Evolutionary conservation across 768 basidiomycete genomes (phyloP), one percentile per base, ranked within the genome.

Genomic region (Pleurotus tuoliensis): DNA sequence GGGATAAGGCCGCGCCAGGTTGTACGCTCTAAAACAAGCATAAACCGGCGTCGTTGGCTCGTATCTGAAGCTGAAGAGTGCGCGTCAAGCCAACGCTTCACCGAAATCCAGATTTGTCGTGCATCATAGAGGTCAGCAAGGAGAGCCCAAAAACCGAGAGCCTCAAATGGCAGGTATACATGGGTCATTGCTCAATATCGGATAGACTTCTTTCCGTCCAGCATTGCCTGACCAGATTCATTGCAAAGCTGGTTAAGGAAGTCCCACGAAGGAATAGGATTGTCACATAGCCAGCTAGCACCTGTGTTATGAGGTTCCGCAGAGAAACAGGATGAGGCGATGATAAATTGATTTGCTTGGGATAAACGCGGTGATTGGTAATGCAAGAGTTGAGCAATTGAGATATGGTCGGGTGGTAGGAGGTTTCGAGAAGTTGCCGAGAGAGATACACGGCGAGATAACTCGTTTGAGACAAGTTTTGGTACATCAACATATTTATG

Each of bases 171-270:
- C 4, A 57, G 47, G 20, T 22, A 45, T 13, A 43, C 38, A 13
- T 24, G 12, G 25, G 11, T 27, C n/a, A 30, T 18, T 4, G 30
- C 27, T 12, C 38, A 57, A 20, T 57, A 47, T 22, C n/a, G n/a
- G 20, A 57, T 57, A 18, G 56, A 57, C 20, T 24, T 51, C 18
- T 40, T 45, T 51, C 56, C 47, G 46, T 57, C 56, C 5, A 57
- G 41, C 47, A 47, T 49, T 24, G 46, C 37, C 30, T 57, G 56
- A 12, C 47, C 47, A 16, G 48, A 11, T 15, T 27, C 37, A 7
- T 41, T 24, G n/a, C 40, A 5, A 39, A 48, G 56, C 15, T 37
- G 3, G 8, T 22, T 44, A 20, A 57, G 34, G 27, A 57, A 38
- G 16, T n/a, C 25, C 15, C 37, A 47, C 4, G 47, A 20, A 13